Percentiles rank a stretch among this genome's conserved stretches.
Conservation (phyloP, 2,329 filamentous ascomycete genomes). For the Ciborinia camelliae region DNA sequence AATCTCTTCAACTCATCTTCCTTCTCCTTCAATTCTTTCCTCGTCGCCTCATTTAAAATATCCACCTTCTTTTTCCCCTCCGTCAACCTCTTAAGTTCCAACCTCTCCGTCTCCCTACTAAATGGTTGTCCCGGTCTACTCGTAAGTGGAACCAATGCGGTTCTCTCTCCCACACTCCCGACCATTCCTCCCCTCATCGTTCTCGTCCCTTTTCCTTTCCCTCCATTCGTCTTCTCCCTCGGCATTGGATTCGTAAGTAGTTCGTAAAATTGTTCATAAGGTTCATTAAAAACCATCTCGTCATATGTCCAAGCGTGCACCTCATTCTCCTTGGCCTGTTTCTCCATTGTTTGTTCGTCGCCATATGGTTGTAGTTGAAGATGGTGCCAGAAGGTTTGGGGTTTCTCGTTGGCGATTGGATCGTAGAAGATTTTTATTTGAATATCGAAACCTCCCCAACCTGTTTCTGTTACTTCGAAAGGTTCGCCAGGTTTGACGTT, state of each 20-base stretch:
- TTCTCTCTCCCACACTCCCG: conserved; percentile 54
- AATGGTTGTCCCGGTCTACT: conserved; percentile 69
- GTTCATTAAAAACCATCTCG: conserved; percentile 96
- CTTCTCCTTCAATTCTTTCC: conserved; percentile 30
- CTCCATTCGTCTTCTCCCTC: conserved; percentile 45
- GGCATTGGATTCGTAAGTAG: conserved; percentile 67
- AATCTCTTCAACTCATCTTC: conserved; percentile 30
- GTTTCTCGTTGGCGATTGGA: conserved; percentile 84
- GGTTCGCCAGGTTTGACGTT: conserved; percentile 57
- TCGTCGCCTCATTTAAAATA: conserved; percentile 38
- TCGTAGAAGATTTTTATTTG: conserved; percentile 93
- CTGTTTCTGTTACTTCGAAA: conserved; percentile 86
- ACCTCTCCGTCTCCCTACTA: conserved; percentile 65
- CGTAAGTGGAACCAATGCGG: conserved; percentile 69
- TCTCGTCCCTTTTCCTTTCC: conserved; percentile 56
- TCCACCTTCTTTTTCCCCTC: conserved; percentile 64
- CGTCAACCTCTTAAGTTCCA: conserved; percentile 57
- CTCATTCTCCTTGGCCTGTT: conserved; percentile 56
- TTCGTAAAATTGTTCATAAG: conserved; percentile 88
- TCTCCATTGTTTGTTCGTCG: conserved; percentile 64
- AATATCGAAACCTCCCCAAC: conserved; percentile 98
- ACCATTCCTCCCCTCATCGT: conserved; percentile 41
- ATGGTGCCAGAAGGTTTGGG: conserved; percentile 92
- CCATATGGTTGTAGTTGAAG: conserved; percentile 89
- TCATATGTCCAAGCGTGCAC: conserved; percentile 83